These are phyloP conservation scores for Waltergamsia citrina DNA, from an alignment of 2,329 filamentous ascomycete genomes.

Conservation along the genomic window DNA sequence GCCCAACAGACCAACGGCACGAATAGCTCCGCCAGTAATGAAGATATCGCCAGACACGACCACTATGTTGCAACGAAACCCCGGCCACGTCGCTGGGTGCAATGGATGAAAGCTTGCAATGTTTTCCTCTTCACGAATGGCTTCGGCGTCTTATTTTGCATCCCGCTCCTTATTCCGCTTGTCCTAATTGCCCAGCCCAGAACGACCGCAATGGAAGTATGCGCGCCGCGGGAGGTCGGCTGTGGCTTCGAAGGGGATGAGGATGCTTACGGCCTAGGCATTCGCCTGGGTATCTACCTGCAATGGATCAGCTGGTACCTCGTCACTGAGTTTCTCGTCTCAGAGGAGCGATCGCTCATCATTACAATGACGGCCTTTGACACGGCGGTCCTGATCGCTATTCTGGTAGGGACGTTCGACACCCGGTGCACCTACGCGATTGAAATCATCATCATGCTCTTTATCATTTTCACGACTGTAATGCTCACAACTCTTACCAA, in stretches of 20 bases:
- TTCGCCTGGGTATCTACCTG: constrained; percentile 3
- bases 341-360: constrained; percentile 1
- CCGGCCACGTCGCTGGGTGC: not conserved
- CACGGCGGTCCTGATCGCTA: not conserved
- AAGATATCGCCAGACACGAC: too few species aligned
- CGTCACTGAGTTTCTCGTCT: not conserved
- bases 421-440: not conserved
- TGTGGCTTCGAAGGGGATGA: constrained; percentile 1
- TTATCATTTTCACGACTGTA: not conserved
- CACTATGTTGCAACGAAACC: too few species aligned
- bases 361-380: not conserved
- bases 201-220: not conserved
- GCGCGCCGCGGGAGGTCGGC: not conserved
- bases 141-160: not conserved
- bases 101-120: not conserved
- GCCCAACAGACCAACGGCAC: too few species aligned
- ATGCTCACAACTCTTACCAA: not conserved
- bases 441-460: constrained; percentile 3
- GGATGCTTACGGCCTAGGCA: constrained; percentile 1
- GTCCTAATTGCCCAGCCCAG: constrained; percentile 1
- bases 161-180: constrained; percentile 1
- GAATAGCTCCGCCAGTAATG: too few species aligned
- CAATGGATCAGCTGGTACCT: not conserved
- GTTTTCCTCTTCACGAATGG: not conserved
- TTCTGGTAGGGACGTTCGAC: not conserved